Conservation (phyloP, 495 filamentous ascomycete genomes). For the Neurospora sp. region DNA sequence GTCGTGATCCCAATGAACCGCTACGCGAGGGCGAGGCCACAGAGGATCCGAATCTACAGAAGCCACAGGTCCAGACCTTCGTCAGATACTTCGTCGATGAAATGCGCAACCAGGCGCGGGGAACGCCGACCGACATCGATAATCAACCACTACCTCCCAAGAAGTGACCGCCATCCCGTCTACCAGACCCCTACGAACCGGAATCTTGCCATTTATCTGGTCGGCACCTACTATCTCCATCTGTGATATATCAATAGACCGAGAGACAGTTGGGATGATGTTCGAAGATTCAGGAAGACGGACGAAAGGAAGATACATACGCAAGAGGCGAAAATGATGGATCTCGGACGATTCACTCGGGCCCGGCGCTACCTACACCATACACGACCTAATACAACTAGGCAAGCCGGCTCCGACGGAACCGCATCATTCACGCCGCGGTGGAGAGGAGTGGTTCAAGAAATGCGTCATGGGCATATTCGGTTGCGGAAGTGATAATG, state of each 20-base stretch:
- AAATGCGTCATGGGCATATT: neutral
- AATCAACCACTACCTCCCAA: conserved; percentile 3
- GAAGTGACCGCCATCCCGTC: conserved; percentile 5
- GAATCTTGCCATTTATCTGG: neutral
- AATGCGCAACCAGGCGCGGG: conserved; percentile 27
- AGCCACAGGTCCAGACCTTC: conserved; percentile 12
- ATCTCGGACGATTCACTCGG: neutral
- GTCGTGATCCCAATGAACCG: conserved; percentile 32
- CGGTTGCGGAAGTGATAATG: neutral
- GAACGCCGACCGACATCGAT: conserved; percentile 15
- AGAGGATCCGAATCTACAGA: conserved; percentile 4
- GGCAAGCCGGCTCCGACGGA: neutral
- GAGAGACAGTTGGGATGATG: neutral
- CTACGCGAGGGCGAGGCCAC: conserved; percentile 30
- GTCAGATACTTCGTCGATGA: conserved; percentile 28
- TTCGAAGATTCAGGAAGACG: neutral
- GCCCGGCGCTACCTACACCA: neutral
- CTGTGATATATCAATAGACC: neutral
- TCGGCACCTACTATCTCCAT: neutral
- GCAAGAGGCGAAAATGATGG: neutral
- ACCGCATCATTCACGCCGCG: neutral
- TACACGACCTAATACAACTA: neutral
- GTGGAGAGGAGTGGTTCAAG: neutral
- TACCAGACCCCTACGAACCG: neutral
- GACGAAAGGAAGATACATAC: neutral